A percentile compares a stretch with the other conserved stretches of the same genome.
These are phyloP conservation scores for Termitomyces sp. DNA, from an alignment of 1,284 basidiomycete species.

Conservation along the genomic window DNA sequence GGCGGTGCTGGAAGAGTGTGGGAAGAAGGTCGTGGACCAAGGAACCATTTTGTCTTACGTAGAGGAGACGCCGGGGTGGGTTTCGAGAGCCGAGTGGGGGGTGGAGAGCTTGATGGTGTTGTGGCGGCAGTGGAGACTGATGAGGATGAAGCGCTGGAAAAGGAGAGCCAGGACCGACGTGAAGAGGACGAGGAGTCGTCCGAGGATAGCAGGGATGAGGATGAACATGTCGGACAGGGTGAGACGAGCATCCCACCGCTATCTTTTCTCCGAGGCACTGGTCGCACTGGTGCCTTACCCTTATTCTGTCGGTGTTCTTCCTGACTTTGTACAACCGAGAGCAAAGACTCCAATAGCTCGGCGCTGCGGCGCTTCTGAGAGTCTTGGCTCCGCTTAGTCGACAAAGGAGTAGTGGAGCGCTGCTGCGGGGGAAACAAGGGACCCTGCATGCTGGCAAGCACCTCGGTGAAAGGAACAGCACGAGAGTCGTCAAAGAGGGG, in stretches of 20 bases:
- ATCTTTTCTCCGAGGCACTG: constrained; percentile 12
- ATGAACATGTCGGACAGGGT: constrained; percentile 27
- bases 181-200: constrained; percentile 30
- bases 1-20: neutral
- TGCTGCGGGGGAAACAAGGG: constrained; percentile 47
- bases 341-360: constrained; percentile 44
- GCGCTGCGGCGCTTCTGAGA: constrained; percentile 21
- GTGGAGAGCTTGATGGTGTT: constrained; percentile 17
- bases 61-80: constrained; percentile 4
- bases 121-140: constrained; percentile 18
- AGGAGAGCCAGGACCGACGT: constrained; percentile 26
- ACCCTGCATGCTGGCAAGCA: constrained; percentile 55
- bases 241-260: constrained; percentile 9
- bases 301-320: constrained; percentile 25
- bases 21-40: neutral
- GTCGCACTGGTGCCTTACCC: constrained; percentile 24
- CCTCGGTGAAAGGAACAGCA: constrained; percentile 49
- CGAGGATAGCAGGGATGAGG: constrained; percentile 30
- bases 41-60: constrained; percentile 5
- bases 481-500: constrained; percentile 28
- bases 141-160: constrained; percentile 20
- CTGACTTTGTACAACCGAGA: constrained; percentile 39
- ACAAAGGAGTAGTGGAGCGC: constrained; percentile 15
- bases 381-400: constrained; percentile 11
- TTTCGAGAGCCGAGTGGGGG: constrained; percentile 19